These are phyloP conservation scores for Geosmithia putterillii DNA, from an alignment of 2,329 filamentous ascomycete genomes.

Conservation along the genomic window DNA sequence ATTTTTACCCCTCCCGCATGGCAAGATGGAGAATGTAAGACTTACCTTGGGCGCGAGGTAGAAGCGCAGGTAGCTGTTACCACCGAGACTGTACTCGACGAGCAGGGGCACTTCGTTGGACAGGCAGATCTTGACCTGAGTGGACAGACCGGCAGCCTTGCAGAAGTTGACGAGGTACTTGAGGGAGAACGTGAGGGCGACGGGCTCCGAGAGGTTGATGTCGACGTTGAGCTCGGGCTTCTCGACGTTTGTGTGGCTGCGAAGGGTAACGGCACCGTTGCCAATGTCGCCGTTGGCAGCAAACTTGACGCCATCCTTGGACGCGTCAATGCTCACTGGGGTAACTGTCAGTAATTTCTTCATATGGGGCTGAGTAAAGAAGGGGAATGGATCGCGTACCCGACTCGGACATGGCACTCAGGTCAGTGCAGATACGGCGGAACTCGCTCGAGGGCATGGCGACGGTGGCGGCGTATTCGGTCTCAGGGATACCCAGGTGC, in stretches of 20 bases:
- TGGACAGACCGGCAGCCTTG: constrained; percentile 82
- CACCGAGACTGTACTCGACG: constrained; percentile 76
- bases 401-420: constrained; percentile 87
- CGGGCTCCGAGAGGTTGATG: constrained; percentile 85
- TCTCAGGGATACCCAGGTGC: constrained; percentile 95
- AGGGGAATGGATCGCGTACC: constrained; percentile 50
- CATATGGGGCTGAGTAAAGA: background rate
- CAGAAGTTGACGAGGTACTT: constrained; percentile 99
- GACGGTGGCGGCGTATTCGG: constrained; percentile 92
- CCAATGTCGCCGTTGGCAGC: constrained; percentile 89
- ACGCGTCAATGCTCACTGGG: constrained; percentile 84
- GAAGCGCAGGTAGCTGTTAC: constrained; percentile 86
- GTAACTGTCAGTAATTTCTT: background rate
- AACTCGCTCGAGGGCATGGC: constrained; percentile 84
- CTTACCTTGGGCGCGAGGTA: constrained; percentile 95
- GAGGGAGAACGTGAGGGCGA: constrained; percentile 90
- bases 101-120: constrained; percentile 93
- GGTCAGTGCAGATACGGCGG: constrained; percentile 85
- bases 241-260: constrained; percentile 78
- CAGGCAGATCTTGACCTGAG: constrained; percentile 78
- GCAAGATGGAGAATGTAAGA: constrained; percentile 3
- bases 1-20: constrained; percentile 1
- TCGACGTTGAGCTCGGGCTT: constrained; percentile 78
- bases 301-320: constrained; percentile 96
- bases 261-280: constrained; percentile 83